Percentiles rank a stretch among this genome's conserved stretches.
Evolutionary conservation across 176 grass and related monocot species (phyloP).

Genomic region (Typha latifolia): DNA sequence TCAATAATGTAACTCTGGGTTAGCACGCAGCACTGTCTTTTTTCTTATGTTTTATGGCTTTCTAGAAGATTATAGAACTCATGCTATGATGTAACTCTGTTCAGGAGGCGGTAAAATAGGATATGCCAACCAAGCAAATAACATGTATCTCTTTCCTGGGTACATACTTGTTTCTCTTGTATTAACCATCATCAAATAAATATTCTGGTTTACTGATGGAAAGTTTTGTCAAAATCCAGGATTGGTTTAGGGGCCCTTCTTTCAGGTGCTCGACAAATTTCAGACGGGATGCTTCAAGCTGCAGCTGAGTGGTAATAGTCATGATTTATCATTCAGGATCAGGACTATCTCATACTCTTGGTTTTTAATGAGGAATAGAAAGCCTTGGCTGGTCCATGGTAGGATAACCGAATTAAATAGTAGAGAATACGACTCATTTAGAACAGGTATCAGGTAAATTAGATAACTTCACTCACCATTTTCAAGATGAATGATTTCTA

Average conservation of each 20-base stretch:
- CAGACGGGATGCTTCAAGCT: slow-evolving; percentile 88
- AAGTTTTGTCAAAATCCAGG: slow-evolving; percentile 41
- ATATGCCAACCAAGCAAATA: slow-evolving; percentile 94
- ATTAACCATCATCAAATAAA: neutral
- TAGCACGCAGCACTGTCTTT: slow-evolving; percentile 26
- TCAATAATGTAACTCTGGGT: slow-evolving; percentile 76
- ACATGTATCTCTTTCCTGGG: slow-evolving; percentile 99
- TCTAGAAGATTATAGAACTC: slow-evolving; percentile 1
- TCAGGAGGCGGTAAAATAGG: slow-evolving; percentile 62
- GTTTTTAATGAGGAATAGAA: neutral
- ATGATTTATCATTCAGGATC: slow-evolving; percentile 7
- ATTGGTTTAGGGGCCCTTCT: slow-evolving; percentile 96
- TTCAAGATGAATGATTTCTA: no score
- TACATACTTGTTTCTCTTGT: slow-evolving; percentile 23
- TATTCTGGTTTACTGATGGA: slow-evolving; percentile 18
- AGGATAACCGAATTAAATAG: neutral
- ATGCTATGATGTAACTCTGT: slow-evolving; percentile 11
- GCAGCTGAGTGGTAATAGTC: slow-evolving; percentile 81
- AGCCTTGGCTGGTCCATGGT: neutral
- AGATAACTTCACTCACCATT: no score
- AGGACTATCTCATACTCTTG: neutral
- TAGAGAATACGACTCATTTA: no score
- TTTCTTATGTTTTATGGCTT: slow-evolving; percentile 9
- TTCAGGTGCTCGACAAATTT: slow-evolving; percentile 77
- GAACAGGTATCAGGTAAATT: no score